Conservation (phyloP, 164 flowering plant genomes). For the Akebia trifoliata region DNA sequence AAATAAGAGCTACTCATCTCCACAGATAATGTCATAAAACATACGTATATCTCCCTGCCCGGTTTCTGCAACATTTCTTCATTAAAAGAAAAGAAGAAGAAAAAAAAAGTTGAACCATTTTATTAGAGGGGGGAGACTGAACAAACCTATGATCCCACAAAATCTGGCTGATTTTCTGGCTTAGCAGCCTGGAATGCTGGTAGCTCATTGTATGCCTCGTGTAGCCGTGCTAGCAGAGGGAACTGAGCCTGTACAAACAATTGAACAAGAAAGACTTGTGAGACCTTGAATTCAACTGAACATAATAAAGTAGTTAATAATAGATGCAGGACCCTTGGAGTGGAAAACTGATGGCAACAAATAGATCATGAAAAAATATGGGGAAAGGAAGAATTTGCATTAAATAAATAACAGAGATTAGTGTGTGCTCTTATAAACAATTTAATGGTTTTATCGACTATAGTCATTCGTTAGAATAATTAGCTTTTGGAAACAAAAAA, state of each 20-base stretch:
- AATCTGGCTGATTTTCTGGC: slow-evolving; percentile 68
- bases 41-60: no score
- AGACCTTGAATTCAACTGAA: slow-evolving; percentile 3
- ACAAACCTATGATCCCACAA: slow-evolving; percentile 16
- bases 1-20: no score
- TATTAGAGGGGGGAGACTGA: background rate
- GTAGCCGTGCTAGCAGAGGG: slow-evolving; percentile 46
- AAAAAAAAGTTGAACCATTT: background rate
- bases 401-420: no score
- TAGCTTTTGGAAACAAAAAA: background rate
- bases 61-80: no score
- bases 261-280: background rate
- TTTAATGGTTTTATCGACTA: background rate
- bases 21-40: no score
- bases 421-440: background rate
- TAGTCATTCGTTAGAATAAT: background rate
- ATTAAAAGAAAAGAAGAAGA: no score
- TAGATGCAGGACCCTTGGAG: no score
- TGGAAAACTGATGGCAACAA: background rate
- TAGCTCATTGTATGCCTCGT: slow-evolving; percentile 41
- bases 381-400: background rate
- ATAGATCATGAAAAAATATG: background rate
- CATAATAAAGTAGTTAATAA: background rate
- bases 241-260: slow-evolving; percentile 41
- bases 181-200: slow-evolving; percentile 53